phyloP scores from a whole-genome alignment of 352 stramenopile species.

The Phytophthora cajani region DNA sequence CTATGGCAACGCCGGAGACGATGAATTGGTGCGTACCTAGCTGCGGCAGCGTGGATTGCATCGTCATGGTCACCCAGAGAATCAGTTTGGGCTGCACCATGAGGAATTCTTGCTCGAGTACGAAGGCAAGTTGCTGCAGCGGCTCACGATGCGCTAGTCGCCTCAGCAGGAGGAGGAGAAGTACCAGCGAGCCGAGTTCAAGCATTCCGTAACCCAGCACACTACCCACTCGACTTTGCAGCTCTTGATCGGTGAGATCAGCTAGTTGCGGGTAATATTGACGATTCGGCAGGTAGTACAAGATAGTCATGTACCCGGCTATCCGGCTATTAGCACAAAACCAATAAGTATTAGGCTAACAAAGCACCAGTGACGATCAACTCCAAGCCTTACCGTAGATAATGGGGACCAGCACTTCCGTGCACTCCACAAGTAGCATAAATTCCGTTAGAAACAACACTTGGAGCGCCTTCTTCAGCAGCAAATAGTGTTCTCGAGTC shows the following conservation, averaged over 20 bases:
- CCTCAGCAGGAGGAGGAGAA: not conserved
- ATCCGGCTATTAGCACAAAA: too few species aligned
- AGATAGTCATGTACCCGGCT: constrained; percentile 30
- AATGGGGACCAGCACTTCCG: constrained; percentile 39
- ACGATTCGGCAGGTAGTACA: constrained; percentile 40
- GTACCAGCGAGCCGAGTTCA: constrained; percentile 3
- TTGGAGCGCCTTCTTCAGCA: constrained; percentile 25
- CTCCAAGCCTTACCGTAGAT: constrained; percentile 34
- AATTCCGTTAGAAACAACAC: constrained; percentile 51
- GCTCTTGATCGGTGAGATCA: constrained; percentile 9
- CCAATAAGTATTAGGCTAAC: not conserved
- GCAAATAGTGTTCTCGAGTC: constrained; percentile 11
- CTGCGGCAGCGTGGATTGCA: not conserved
- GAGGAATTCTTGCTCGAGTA: not conserved
- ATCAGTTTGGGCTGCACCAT: not conserved
- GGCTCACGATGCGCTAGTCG: not conserved
- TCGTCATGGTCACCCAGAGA: not conserved
- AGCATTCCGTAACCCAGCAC: not conserved
- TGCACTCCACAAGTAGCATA: constrained; percentile 49
- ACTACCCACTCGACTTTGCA: not conserved
- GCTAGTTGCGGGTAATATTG: constrained; percentile 37
- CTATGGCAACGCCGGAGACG: too few species aligned
- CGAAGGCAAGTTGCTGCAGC: not conserved
- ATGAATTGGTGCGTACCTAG: not conserved
- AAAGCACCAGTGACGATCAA: not conserved